Percentiles rank a stretch among this genome's conserved stretches.
Evolutionary conservation across 2,329 filamentous ascomycete genomes (phyloP).

Genomic region (Exophiala aquamarina): DNA sequence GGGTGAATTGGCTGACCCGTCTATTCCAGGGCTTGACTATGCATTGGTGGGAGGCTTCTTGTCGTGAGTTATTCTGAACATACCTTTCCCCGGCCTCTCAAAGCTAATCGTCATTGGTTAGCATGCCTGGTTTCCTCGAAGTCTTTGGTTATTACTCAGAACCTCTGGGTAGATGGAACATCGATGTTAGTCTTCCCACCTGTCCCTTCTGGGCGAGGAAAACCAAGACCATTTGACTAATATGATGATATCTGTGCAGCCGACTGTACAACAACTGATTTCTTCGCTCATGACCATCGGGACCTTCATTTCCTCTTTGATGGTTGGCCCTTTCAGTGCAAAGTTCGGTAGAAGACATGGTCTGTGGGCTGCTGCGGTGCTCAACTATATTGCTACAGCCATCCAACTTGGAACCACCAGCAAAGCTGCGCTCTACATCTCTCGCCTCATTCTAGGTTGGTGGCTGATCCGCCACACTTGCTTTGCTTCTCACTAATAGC

Average conservation of each 20-base stretch:
- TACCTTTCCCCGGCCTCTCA: too few relatives aligned
- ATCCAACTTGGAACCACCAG: slow-evolving; percentile 47
- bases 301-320: slow-evolving; percentile 50
- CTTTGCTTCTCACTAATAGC: not conserved
- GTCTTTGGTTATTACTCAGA: slow-evolving; percentile 53
- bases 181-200: slow-evolving; percentile 5
- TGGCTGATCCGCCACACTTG: not conserved
- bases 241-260: slow-evolving; percentile 28
- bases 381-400: slow-evolving; percentile 45
- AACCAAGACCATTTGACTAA: too few relatives aligned
- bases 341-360: slow-evolving; percentile 49
- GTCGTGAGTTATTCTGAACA: slow-evolving; percentile 27
- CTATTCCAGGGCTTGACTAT: slow-evolving; percentile 39
- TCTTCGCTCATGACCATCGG: slow-evolving; percentile 54
- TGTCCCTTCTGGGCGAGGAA: not conserved
- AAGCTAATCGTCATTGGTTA: too few relatives aligned
- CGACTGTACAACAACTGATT: slow-evolving; percentile 54
- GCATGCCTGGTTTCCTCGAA: slow-evolving; percentile 51
- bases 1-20: not conserved
- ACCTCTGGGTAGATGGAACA: slow-evolving; percentile 15
- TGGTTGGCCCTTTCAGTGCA: slow-evolving; percentile 48
- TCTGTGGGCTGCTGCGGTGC: slow-evolving; percentile 49
- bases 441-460: slow-evolving; percentile 44
- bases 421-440: slow-evolving; percentile 45
- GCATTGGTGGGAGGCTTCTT: slow-evolving; percentile 48